A percentile compares a stretch with the other conserved stretches of the same genome.
Conservation (phyloP, 192 early-diverging fungal genomes). For the Spizellomyces punctatus region DNA sequence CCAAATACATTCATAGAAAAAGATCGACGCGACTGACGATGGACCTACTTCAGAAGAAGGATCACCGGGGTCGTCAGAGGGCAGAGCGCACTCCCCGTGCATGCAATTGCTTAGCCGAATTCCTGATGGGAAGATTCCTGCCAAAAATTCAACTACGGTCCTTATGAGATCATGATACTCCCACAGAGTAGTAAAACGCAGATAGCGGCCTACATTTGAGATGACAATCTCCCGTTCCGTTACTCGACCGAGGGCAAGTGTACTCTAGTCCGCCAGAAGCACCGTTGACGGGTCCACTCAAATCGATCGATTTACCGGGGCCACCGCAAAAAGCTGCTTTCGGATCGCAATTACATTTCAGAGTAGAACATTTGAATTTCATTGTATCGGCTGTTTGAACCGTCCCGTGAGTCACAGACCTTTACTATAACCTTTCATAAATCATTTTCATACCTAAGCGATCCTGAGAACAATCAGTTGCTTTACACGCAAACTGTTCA, state of each 20-base stretch:
- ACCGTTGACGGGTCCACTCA: conserved; percentile 37
- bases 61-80: conserved; percentile 40
- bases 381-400: too few relatives aligned
- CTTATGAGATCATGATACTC: background rate
- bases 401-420: too few relatives aligned
- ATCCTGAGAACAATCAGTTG: conserved; percentile 42
- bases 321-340: conserved; percentile 59
- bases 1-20: background rate
- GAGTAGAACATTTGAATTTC: conserved; percentile 37
- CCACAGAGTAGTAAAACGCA: background rate
- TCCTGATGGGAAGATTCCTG: conserved; percentile 54
- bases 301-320: conserved; percentile 37
- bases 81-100: conserved; percentile 60
- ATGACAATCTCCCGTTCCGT: conserved; percentile 38
- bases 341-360: conserved; percentile 50
- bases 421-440: too few relatives aligned
- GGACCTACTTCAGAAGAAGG: background rate
- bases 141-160: conserved; percentile 45
- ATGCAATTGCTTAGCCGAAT: conserved; percentile 51
- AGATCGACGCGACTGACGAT: too few relatives aligned
- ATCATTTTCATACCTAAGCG: background rate
- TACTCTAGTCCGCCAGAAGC: conserved; percentile 47
- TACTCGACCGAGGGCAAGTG: conserved; percentile 41
- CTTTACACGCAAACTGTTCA: conserved; percentile 56
- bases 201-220: conserved; percentile 40